Evolutionary conservation across 1,139 yeast genomes (phyloP), one percentile per base, ranked within the genome.

Genomic region (Spencermartinsiella ligniputridi): DNA sequence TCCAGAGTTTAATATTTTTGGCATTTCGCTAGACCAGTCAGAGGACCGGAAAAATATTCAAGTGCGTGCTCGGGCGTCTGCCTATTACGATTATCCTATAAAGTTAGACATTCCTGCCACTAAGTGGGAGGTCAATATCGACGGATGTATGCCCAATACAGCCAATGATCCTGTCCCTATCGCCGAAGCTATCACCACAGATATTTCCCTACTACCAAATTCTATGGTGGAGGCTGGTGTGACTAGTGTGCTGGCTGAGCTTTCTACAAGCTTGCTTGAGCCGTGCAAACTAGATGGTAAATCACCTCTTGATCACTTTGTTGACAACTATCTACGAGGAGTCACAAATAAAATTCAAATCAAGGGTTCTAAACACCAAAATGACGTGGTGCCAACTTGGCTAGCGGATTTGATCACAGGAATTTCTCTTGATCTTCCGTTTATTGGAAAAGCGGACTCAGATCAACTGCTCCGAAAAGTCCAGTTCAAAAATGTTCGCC

Each of bases 381-480:
- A 42, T 17, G 38, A 37, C 3, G 32, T 30, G 3, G 21, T 52
- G 8, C 60, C 60, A 2, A 25, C 19, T 2, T 55, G 60, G 60
- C 38, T 55, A 33, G 35, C 34, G 3, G 39, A 37, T n/a, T 25
- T 54, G 3, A 35, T 55, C 17, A 30, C 39, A 36, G 45, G 36
- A 6, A 34, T 52, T 11, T 39, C 44, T 32, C 39, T 55, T 16
- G 30, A 44, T 11, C 41, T 55, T 33, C 42, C 45, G 5, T 45
- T 55, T 30, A 27, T 39, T 11, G 58, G 58, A 19, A 51, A 55
- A 19, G 40, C 35, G 6, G 39, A 22, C 8, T 46, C 45, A 5
- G 57, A 51, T n/a, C 56, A 55, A 30, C 45, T 58, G 12, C 51
- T 59, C 24, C 44, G 50, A 27, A 50, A 48, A 19, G 39, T 59